phyloP scores from a whole-genome alignment of 2,329 filamentous ascomycete genomes.

The Ceratocystis colombiana region DNA sequence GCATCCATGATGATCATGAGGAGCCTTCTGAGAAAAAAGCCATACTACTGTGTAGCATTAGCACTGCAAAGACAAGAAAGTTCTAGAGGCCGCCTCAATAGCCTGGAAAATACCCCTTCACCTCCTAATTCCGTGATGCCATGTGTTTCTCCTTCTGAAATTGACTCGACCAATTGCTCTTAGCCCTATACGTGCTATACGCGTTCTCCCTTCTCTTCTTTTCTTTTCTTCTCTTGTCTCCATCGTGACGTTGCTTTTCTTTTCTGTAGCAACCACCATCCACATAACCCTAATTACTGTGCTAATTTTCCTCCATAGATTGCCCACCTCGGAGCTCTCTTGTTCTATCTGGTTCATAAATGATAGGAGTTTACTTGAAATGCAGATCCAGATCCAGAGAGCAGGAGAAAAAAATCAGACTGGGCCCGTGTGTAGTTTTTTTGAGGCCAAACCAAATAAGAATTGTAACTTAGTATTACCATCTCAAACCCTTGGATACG shows the following conservation, averaged over 20 bases:
- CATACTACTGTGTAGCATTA: too few species aligned
- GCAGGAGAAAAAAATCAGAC: background rate
- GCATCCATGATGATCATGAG: too few species aligned
- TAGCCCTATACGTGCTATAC: background rate
- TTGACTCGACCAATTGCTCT: background rate
- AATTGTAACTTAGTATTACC: background rate
- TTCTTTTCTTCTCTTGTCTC: background rate
- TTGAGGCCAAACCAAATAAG: constrained; percentile 4
- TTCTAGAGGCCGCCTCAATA: too few species aligned
- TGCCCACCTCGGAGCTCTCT: background rate
- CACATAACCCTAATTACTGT: background rate
- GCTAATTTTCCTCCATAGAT: background rate
- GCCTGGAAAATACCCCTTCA: too few species aligned
- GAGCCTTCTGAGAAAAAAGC: too few species aligned
- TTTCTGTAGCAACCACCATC: constrained; percentile 2
- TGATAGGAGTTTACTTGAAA: background rate
- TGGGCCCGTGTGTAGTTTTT: constrained; percentile 13
- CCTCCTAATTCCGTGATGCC: background rate
- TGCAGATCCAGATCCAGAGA: background rate
- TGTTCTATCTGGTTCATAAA: background rate
- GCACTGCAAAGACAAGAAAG: too few species aligned
- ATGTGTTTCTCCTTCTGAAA: background rate
- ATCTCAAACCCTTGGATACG: background rate
- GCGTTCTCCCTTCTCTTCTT: background rate
- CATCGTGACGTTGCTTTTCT: background rate